Base-by-base conservation (phyloP, 768 basidiomycete species). In the Lactifluus rugatus region DNA sequence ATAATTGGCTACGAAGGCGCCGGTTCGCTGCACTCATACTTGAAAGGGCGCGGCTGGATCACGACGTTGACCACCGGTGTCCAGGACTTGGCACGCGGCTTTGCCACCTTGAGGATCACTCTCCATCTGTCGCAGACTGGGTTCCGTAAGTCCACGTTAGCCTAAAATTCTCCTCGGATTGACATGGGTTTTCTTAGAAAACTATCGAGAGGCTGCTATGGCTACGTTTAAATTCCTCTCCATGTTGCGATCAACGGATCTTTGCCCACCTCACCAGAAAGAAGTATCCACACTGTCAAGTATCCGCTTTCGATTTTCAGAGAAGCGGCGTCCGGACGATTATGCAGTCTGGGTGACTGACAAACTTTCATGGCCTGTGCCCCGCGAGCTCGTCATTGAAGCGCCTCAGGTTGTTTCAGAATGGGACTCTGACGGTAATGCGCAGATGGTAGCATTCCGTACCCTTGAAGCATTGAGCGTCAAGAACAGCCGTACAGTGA, bases 1-100 rank as follows among this genome's bases (percentile, higher is more conserved):
- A 84, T 95, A 66, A 71, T 93, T 32, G 93, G 93, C 0, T 92
- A 97, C 67, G 93, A 97, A 72, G 93, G 93, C 1, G 83, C 86
- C 36, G 95, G 95, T 1, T 97, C 95, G 0, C 72, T 98, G 31
- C 79, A 89, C 65, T 90, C 93, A 0, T 92, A 93, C 69, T 77
- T 99, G 56, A 98, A 95, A 73, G 76, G 78, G 61, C 87, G 86
- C 66, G 89, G 91, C 2, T 95, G 93, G 92, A 78, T 88, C 37
- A 91, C 85, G 28, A 75, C 76, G 13, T 74, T 98, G 50, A 81
- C 78, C 54, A 77, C 83, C 45, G 91, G 87, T 1, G 76, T 81
- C 2, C 85, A 87, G 64, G 73, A 76, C 34, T 78, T 90, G 6
- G 89, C 80, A 19, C 80, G 89, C 61, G 91, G 93, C 0, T 92